Base-by-base conservation (phyloP, 768 basidiomycete genomes). In the Russula sp. region DNA sequence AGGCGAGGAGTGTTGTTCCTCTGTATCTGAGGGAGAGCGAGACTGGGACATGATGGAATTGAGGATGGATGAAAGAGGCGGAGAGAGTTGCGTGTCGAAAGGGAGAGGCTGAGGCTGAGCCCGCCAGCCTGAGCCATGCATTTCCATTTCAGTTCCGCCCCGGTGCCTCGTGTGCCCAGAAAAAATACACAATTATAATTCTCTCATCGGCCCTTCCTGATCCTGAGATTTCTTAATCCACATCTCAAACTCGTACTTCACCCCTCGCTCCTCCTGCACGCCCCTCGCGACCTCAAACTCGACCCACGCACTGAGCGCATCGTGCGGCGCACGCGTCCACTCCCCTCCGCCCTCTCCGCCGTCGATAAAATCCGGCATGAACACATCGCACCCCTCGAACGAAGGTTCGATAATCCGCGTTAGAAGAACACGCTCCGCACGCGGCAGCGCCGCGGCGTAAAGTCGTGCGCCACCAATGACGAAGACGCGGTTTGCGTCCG, bases 201-300 rank as follows among this genome's bases (percentile, higher is more conserved):
- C 11, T 5, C 18, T 25, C 20, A 29, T 42, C 47, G 25, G 9
- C 56, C 18, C 39, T 50, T 51, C 43, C 82, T 80, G 53, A 84
- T 79, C 95, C 95, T n/a, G n/a, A n/a, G n/a, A n/a, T n/a, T 41
- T 51, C 43, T 82, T 81, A 53, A 84, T 79, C 96, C 96, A 99
- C 93, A 99, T 93, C 77, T 99, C 91, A 73, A 87, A 97, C 75
- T 91, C 89, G 72, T 95, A 99, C 66, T 80, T 78, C 48, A 92
- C 77, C 10, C 86, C 91, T 58, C 88, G 88, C 73, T 97, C 93
- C 71, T 84, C 83, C 72, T 90, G 86, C 68, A 82, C 74, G 4
- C 90, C 93, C 64, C 79, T 76, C 13, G 87, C 80, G 51, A 95
- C 90, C 11, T 86, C 82, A 68, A 88, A 89, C 35, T 87, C 93